Base-by-base conservation (phyloP, 2,329 filamentous ascomycete genomes). In the Cladosporium sp. region DNA sequence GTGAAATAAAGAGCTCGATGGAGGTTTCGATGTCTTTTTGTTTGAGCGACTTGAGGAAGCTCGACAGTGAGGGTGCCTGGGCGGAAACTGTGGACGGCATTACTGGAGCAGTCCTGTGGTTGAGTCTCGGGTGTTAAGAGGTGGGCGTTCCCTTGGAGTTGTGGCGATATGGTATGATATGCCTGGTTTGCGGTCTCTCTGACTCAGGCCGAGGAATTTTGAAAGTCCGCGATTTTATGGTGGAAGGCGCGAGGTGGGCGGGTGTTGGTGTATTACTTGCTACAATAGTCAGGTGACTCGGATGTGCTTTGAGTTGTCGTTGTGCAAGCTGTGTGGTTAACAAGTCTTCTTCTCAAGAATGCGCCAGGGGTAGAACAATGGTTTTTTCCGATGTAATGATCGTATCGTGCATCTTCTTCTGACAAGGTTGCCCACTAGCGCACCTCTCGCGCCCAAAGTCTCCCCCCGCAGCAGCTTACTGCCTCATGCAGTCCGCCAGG, bases 41-140 rank as follows among this genome's bases (percentile, higher is more conserved):
- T 76, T 92, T 94, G 69, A 96, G 84, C 14, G 90, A 90, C 75
- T 90, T 92, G 70, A 96, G 85, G 74, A 92, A 95, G 59, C 89
- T 90, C 57, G 89, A 86, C 69, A 97, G 82, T 71, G 89, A 90
- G 52, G 92, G 92, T 78, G 91, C 88, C 76, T 86, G 81, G 72
- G 85, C 82, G 71, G 80, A 79, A 65, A 81, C 81, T n/a, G 82
- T 77, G 65, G 85, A 79, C 67, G 88, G 84, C 88, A 91, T 91
- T 63, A 1, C 52, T 34, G 36, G 8, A 12, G n/a, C 5, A 12
- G 15, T 14, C 2, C 2, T 47, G 8, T 26, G 26, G 1, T 47
- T 30, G 36, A 4, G 41, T 47, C 41, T 47, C n/a, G 10, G 41
- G n/a, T 11, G 41, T 11, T 47, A 47, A 12, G 41, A 47, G 41